Percentiles rank a stretch among this genome's conserved stretches.
Evolutionary conservation across 805 yeast genomes (phyloP).

Genomic region (Monosporozyma yasuniensis): DNA sequence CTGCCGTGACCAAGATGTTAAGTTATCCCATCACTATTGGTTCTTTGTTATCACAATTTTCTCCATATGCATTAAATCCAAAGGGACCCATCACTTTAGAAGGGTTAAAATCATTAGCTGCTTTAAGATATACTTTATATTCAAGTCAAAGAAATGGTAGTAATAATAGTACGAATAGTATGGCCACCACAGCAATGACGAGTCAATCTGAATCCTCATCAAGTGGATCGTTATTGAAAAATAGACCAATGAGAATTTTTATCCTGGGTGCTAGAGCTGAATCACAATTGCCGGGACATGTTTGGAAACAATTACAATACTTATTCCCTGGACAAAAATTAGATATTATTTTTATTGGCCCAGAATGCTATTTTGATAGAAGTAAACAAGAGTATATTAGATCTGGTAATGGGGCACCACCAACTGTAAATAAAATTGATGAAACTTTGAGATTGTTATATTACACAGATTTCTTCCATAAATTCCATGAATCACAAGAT

Average conservation of each 20-base stretch:
- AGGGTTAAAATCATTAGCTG: slow-evolving; percentile 89
- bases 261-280: slow-evolving; percentile 89
- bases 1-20: slow-evolving; percentile 89
- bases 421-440: slow-evolving; percentile 65
- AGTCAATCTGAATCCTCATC: not conserved
- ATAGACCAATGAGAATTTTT: slow-evolving; percentile 83
- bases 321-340: slow-evolving; percentile 75
- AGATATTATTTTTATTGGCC: slow-evolving; percentile 89
- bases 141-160: slow-evolving; percentile 34
- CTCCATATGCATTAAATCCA: slow-evolving; percentile 76
- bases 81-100: slow-evolving; percentile 84
- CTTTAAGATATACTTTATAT: slow-evolving; percentile 80
- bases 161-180: not conserved
- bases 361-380: slow-evolving; percentile 77
- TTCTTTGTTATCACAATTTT: slow-evolving; percentile 68
- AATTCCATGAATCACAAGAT: slow-evolving; percentile 82
- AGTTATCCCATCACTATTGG: slow-evolving; percentile 90
- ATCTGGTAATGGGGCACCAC: slow-evolving; percentile 36
- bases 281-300: slow-evolving; percentile 85
- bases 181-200: not conserved
- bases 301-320: slow-evolving; percentile 88
- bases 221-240: slow-evolving; percentile 33
- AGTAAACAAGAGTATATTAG: slow-evolving; percentile 52
- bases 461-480: slow-evolving; percentile 89
- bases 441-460: slow-evolving; percentile 63